phyloP scores from a whole-genome alignment of 2,329 filamentous ascomycete species.

The Neophaeococcomyces mojaviensis region DNA sequence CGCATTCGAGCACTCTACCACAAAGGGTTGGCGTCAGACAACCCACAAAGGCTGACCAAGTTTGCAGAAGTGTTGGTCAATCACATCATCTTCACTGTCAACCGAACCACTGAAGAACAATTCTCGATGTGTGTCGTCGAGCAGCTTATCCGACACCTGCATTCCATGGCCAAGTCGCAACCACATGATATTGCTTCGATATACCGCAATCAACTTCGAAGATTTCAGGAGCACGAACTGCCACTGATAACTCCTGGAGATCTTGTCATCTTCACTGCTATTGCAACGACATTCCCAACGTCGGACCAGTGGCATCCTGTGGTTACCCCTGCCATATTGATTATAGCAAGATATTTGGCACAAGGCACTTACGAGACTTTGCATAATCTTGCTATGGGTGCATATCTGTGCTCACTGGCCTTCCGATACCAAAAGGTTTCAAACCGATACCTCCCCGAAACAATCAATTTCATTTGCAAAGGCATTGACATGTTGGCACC shows the following conservation, averaged over 20 bases:
- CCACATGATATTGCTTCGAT: constrained; percentile 67
- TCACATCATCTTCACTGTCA: constrained; percentile 53
- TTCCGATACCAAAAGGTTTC: constrained; percentile 76
- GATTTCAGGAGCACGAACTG: constrained; percentile 44
- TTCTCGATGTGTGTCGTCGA: constrained; percentile 65
- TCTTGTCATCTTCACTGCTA: constrained; percentile 71
- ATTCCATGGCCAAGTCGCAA: constrained; percentile 83
- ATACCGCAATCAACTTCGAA: constrained; percentile 65
- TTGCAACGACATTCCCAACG: constrained; percentile 80
- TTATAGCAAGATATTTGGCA: constrained; percentile 75
- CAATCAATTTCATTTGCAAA: constrained; percentile 73
- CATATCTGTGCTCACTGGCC: constrained; percentile 69
- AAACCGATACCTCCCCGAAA: constrained; percentile 83
- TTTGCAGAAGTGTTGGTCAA: constrained; percentile 43
- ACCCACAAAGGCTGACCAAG: constrained; percentile 70
- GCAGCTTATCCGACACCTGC: constrained; percentile 76
- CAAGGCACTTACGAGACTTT: constrained; percentile 62
- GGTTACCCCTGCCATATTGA: constrained; percentile 78
- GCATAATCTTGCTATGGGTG: constrained; percentile 63
- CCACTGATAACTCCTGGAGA: constrained; percentile 59
- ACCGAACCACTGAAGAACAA: constrained; percentile 32
- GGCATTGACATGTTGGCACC: constrained; percentile 59
- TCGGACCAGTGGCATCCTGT: constrained; percentile 97
- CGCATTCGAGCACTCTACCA: constrained; percentile 89
- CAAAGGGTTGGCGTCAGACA: constrained; percentile 72